Evolutionary conservation across 2,329 filamentous ascomycete genomes (phyloP).

Genomic region (Aspergillus ustus): DNA sequence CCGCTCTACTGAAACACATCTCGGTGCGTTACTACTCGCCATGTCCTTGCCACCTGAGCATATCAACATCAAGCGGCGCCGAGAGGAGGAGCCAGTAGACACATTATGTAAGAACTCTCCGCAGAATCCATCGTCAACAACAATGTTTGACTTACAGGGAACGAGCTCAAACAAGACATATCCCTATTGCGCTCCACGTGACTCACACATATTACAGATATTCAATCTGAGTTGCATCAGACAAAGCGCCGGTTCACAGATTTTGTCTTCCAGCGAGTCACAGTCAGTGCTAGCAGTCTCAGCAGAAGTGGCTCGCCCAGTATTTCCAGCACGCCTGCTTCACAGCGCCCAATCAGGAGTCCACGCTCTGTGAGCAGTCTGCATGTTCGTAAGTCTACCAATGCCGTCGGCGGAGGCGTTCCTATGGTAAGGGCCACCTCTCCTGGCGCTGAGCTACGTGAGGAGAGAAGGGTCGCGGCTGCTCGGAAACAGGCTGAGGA

Average conservation of each 20-base stretch:
- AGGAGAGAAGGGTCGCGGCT: slow-evolving; percentile 36
- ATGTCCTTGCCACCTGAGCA: slow-evolving; percentile 56
- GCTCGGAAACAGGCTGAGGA: slow-evolving; percentile 37
- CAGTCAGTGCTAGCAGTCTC: slow-evolving; percentile 27
- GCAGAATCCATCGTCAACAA: not conserved
- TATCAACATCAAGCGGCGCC: slow-evolving; percentile 61
- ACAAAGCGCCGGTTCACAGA: slow-evolving; percentile 55
- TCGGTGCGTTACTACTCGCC: not conserved
- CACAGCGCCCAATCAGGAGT: slow-evolving; percentile 34
- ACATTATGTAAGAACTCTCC: slow-evolving; percentile 49
- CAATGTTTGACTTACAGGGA: not conserved
- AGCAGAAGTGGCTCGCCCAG: slow-evolving; percentile 19
- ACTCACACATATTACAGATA: slow-evolving; percentile 40
- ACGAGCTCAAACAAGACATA: not conserved
- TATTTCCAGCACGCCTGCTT: slow-evolving; percentile 25
- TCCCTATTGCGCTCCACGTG: too few relatives aligned
- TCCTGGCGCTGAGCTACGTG: slow-evolving; percentile 47
- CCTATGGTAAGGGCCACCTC: slow-evolving; percentile 48
- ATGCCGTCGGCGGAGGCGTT: slow-evolving; percentile 28
- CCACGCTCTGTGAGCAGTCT: slow-evolving; percentile 43
- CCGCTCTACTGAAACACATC: not conserved
- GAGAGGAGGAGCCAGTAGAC: slow-evolving; percentile 62
- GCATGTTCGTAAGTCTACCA: slow-evolving; percentile 24
- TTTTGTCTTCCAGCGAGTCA: slow-evolving; percentile 52
- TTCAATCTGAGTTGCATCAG: slow-evolving; percentile 49